These are phyloP conservation scores for Venturia carpophila DNA, from an alignment of 2,329 filamentous ascomycete species.

Conservation along the genomic window DNA sequence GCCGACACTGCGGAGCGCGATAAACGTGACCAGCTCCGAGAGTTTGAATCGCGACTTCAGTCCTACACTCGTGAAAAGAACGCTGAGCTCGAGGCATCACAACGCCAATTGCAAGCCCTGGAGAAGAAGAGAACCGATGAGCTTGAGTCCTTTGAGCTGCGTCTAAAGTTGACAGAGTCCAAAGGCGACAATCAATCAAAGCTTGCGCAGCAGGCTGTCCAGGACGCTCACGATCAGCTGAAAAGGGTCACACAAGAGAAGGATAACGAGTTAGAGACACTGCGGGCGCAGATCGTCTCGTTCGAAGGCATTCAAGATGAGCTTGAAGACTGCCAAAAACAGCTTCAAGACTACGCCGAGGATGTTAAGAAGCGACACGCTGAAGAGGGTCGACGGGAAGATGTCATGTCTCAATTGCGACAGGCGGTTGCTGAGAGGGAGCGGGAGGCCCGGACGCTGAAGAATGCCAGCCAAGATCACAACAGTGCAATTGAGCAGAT, in stretches of 20 bases:
- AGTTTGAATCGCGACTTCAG: conserved; percentile 18
- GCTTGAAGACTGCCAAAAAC: conserved; percentile 29
- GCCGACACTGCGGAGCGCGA: conserved; percentile 25
- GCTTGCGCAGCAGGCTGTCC: conserved; percentile 34
- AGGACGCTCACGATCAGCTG: conserved; percentile 32
- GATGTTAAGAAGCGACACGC: conserved; percentile 28
- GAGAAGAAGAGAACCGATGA: conserved; percentile 35
- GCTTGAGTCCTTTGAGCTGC: conserved; percentile 34
- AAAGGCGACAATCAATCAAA: conserved; percentile 35
- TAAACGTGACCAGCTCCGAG: conserved; percentile 17
- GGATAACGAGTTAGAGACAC: conserved; percentile 31
- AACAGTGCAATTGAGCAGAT: conserved; percentile 28
- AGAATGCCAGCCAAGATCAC: conserved; percentile 20
- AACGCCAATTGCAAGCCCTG: conserved; percentile 28
- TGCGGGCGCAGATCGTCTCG: conserved; percentile 30
- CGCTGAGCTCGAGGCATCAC: conserved; percentile 25
- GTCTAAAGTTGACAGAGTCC: conserved; percentile 34
- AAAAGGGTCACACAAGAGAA: conserved; percentile 32
- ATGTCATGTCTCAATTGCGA: conserved; percentile 28
- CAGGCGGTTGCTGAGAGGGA: conserved; percentile 28
- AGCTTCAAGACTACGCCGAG: conserved; percentile 30
- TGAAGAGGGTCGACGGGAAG: conserved; percentile 27
- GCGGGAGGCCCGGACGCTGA: conserved; percentile 29
- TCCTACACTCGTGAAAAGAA: conserved; percentile 23
- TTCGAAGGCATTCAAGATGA: conserved; percentile 31